A percentile compares a stretch with the other conserved stretches of the same genome.
phyloP scores from a whole-genome alignment of 805 yeast genomes.

The Saccharomyces eubayanus region DNA sequence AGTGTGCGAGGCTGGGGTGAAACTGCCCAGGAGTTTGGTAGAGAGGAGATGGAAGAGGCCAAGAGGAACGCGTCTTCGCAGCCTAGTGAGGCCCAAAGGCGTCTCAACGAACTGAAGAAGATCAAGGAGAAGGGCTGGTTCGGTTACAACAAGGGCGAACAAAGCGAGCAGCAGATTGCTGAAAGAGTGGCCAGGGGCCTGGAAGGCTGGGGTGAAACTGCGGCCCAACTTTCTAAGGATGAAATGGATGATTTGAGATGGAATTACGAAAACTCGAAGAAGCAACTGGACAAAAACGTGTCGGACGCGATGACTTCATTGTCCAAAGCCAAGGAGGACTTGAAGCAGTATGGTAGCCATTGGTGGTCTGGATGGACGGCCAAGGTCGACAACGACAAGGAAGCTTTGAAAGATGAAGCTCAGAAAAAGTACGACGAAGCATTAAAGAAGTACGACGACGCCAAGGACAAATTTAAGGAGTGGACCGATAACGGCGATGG shows the following conservation, averaged over 20 bases:
- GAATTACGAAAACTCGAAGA: slow-evolving; percentile 33
- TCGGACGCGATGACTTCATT: slow-evolving; percentile 26
- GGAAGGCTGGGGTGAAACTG: slow-evolving; percentile 42
- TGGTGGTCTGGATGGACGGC: slow-evolving; percentile 25
- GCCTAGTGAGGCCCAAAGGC: slow-evolving; percentile 29
- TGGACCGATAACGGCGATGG: slow-evolving; percentile 27
- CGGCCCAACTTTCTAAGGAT: slow-evolving; percentile 37
- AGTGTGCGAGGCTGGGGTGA: slow-evolving; percentile 42
- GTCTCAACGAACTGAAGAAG: slow-evolving; percentile 30
- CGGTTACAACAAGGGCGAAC: slow-evolving; percentile 15
- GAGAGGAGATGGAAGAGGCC: slow-evolving; percentile 30
- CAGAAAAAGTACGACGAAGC: slow-evolving; percentile 28
- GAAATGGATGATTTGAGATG: slow-evolving; percentile 32
- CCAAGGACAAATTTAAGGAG: slow-evolving; percentile 12
- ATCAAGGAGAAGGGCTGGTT: slow-evolving; percentile 33
- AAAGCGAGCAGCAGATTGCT: slow-evolving; percentile 30
- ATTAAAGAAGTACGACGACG: slow-evolving; percentile 11
- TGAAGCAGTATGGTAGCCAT: slow-evolving; percentile 26
- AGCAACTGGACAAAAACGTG: slow-evolving; percentile 31
- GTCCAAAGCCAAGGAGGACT: slow-evolving; percentile 31
- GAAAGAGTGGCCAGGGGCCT: slow-evolving; percentile 31
- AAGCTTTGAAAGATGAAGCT: slow-evolving; percentile 29
- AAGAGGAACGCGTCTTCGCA: slow-evolving; percentile 12
- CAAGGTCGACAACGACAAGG: slow-evolving; percentile 20
- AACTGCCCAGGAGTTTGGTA: slow-evolving; percentile 34